Conservation (phyloP, 805 yeast species). For the Candida rishiriensis region DNA sequence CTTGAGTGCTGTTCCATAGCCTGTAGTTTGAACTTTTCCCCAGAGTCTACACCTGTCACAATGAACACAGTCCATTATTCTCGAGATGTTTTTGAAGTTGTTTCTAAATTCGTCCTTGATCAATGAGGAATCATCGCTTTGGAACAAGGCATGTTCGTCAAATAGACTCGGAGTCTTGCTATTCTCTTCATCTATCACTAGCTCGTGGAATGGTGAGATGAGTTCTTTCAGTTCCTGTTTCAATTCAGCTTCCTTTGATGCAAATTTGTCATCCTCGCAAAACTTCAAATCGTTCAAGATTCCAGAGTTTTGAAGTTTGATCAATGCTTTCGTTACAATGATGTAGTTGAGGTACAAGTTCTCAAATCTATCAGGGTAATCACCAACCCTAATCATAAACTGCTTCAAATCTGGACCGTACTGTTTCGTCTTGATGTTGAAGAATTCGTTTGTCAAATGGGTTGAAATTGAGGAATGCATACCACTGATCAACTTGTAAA, state of each 20-base stretch:
- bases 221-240: conserved; percentile 29
- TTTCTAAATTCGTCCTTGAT: conserved; percentile 82
- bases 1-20: conserved; percentile 95
- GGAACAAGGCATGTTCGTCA: conserved; percentile 43
- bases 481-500: conserved; percentile 83
- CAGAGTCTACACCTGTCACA: conserved; percentile 97
- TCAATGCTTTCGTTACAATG: conserved; percentile 72
- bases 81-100: conserved; percentile 84
- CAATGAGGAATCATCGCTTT: conserved; percentile 41
- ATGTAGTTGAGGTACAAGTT: conserved; percentile 93
- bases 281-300: conserved; percentile 25
- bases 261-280: conserved; percentile 26
- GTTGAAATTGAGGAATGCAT: conserved; percentile 95
- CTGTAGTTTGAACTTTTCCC: conserved; percentile 97
- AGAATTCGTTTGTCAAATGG: conserved; percentile 81
- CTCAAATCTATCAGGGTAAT: conserved; percentile 80
- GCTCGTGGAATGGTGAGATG: conserved; percentile 23
- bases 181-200: conserved; percentile 15
- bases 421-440: conserved; percentile 61
- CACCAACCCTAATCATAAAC: conserved; percentile 87
- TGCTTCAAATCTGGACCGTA: conserved; percentile 82
- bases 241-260: conserved; percentile 25
- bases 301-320: conserved; percentile 42
- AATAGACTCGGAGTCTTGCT: conserved; percentile 28
- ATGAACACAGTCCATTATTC: conserved; percentile 97